phyloP scores from a whole-genome alignment of 2,329 filamentous ascomycete genomes.

The Phialophora chinensis region DNA sequence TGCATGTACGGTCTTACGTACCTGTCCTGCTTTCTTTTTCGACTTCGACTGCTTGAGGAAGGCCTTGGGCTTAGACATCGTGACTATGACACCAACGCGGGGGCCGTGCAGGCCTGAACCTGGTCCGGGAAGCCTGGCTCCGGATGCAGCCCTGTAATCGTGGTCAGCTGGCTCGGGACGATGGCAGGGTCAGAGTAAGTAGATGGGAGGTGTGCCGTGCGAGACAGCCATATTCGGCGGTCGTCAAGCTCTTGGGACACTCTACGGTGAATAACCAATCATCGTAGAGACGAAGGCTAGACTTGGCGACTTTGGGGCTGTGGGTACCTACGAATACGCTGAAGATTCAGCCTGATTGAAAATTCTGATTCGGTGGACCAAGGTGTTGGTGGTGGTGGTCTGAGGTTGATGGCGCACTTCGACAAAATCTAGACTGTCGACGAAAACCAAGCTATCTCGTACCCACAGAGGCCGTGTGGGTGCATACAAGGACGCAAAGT shows the following conservation, averaged over 20 bases:
- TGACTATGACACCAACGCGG: background rate
- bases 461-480: background rate
- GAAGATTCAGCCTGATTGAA: background rate
- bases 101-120: background rate
- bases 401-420: background rate
- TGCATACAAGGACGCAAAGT: no score
- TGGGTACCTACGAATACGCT: background rate
- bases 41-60: conserved; percentile 39
- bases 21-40: conserved; percentile 45
- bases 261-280: background rate
- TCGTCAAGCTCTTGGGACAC: background rate
- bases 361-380: background rate
- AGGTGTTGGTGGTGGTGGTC: background rate
- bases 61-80: conserved; percentile 39
- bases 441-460: background rate
- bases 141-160: background rate
- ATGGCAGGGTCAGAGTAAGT: background rate
- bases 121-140: background rate
- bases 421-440: background rate
- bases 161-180: background rate
- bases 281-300: background rate
- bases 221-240: no score
- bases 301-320: background rate
- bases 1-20: conserved; percentile 40
- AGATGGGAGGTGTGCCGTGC: background rate